Evolutionary conservation across 805 yeast genomes (phyloP).

Genomic region (Metschnikowia dekortorum): DNA sequence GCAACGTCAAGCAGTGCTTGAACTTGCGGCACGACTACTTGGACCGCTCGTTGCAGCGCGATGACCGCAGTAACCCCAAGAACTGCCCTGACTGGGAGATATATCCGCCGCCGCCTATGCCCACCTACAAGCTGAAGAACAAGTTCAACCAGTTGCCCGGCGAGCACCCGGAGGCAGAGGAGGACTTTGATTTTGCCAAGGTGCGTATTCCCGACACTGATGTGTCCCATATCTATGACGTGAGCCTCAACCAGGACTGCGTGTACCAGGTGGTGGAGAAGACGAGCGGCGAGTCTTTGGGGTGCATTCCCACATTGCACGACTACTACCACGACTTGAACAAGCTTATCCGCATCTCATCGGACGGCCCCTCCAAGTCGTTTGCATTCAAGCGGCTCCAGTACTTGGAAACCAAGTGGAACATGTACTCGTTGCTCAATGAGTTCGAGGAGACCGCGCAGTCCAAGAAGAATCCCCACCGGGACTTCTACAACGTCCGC

Average conservation of each 20-base stretch:
- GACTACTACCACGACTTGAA: constrained; percentile 87
- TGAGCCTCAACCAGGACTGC: constrained; percentile 54
- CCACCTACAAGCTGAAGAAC: constrained; percentile 64
- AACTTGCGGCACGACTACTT: constrained; percentile 75
- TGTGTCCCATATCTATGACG: constrained; percentile 36
- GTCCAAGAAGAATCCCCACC: constrained; percentile 89
- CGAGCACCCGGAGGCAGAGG: constrained; percentile 33
- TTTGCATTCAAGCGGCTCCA: constrained; percentile 93
- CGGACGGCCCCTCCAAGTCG: constrained; percentile 95
- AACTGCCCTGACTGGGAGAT: constrained; percentile 68
- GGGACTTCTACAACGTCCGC: constrained; percentile 95
- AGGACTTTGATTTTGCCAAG: constrained; percentile 58
- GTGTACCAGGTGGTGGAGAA: constrained; percentile 59
- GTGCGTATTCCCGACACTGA: constrained; percentile 49
- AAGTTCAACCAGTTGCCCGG: constrained; percentile 44
- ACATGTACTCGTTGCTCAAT: constrained; percentile 77
- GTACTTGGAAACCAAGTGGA: constrained; percentile 96
- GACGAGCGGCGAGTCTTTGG: constrained; percentile 32
- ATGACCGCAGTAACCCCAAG: constrained; percentile 78
- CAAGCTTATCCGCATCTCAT: constrained; percentile 63
- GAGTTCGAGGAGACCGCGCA: constrained; percentile 91
- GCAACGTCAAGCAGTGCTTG: constrained; percentile 62
- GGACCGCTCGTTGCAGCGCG: constrained; percentile 58
- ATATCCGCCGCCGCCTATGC: constrained; percentile 92
- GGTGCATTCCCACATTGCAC: constrained; percentile 71